Evolutionary conservation across 2,329 filamentous ascomycete species (phyloP).

Genomic region (Gaeumannomyces sp.): DNA sequence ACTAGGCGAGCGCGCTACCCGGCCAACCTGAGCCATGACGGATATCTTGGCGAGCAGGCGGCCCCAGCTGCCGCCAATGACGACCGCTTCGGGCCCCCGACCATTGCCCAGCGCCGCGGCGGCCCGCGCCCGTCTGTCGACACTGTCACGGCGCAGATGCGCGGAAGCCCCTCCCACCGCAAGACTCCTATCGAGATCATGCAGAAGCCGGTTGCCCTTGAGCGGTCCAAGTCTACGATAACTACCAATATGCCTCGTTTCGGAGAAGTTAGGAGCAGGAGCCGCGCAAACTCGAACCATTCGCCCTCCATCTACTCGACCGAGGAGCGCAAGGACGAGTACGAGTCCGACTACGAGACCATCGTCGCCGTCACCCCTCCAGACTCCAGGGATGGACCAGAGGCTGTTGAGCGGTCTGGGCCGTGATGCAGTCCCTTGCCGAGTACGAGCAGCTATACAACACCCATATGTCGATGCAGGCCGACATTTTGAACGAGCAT

Average conservation of each 20-base stretch:
- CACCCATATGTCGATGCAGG: not conserved
- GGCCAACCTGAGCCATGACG: not conserved
- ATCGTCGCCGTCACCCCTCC: constrained; percentile 21
- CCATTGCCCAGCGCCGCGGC: constrained; percentile 7
- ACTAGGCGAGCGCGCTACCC: not conserved
- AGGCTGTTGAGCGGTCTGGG: not conserved
- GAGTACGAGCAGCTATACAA: constrained; percentile 3
- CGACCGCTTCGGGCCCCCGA: not conserved
- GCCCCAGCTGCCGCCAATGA: not conserved
- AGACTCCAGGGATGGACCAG: constrained; percentile 16
- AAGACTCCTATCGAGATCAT: constrained; percentile 5
- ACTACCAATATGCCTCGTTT: not conserved
- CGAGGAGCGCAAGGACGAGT: constrained; percentile 16
- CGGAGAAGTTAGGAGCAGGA: not conserved
- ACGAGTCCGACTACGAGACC: constrained; percentile 13
- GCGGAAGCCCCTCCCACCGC: constrained; percentile 6
- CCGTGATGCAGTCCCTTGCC: constrained; percentile 5
- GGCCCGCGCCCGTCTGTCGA: constrained; percentile 6
- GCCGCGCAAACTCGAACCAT: constrained; percentile 12
- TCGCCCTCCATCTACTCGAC: constrained; percentile 28
- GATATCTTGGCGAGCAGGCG: not conserved
- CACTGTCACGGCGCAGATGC: constrained; percentile 1
- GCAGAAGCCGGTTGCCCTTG: not conserved
- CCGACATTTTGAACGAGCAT: not conserved
- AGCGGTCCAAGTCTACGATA: constrained; percentile 1